Percentiles rank a stretch among this genome's conserved stretches.
Conservation (phyloP, 2,329 filamentous ascomycete species). For the Aspergillus sp. region DNA sequence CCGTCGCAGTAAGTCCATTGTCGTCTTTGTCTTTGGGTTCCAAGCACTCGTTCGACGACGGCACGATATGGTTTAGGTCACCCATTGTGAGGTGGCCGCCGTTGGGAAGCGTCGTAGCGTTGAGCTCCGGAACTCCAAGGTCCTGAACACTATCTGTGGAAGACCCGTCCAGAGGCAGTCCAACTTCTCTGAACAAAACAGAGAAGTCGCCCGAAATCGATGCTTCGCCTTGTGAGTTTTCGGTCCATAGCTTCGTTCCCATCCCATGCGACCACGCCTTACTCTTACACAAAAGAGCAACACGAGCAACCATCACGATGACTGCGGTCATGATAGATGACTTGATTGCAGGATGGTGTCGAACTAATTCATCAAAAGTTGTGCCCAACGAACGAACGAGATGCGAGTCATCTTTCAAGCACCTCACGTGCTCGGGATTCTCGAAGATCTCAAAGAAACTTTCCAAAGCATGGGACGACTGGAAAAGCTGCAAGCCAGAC, state of each 20-base stretch:
- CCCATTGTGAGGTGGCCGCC: slow-evolving; percentile 29
- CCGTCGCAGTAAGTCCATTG: slow-evolving; percentile 50
- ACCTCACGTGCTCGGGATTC: slow-evolving; percentile 79
- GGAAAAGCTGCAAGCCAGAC: slow-evolving; percentile 78
- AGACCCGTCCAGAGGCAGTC: slow-evolving; percentile 20
- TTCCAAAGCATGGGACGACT: slow-evolving; percentile 71
- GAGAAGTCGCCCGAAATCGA: slow-evolving; percentile 52
- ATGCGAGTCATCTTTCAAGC: slow-evolving; percentile 67
- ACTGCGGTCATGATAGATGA: slow-evolving; percentile 76
- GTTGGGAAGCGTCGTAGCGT: slow-evolving; percentile 28
- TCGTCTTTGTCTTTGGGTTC: slow-evolving; percentile 46
- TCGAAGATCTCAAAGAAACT: slow-evolving; percentile 96
- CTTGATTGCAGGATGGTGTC: slow-evolving; percentile 83
- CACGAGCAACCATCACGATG: slow-evolving; percentile 77
- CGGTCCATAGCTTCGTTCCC: slow-evolving; percentile 71
- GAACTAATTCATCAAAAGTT: slow-evolving; percentile 87
- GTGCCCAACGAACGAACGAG: slow-evolving; percentile 69
- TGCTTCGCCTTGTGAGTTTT: slow-evolving; percentile 52
- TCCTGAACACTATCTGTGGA: slow-evolving; percentile 15
- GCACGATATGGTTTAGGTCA: slow-evolving; percentile 21
- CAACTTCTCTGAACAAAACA: slow-evolving; percentile 30
- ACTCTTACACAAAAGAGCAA: slow-evolving; percentile 64
- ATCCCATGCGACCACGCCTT: slow-evolving; percentile 63
- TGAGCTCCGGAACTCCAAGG: slow-evolving; percentile 23
- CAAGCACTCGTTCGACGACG: slow-evolving; percentile 16